A percentile compares a stretch with the other conserved stretches of the same genome.
Evolutionary conservation across 2,329 filamentous ascomycete genomes (phyloP).

Genomic region (Trichoderma brevicompactum): DNA sequence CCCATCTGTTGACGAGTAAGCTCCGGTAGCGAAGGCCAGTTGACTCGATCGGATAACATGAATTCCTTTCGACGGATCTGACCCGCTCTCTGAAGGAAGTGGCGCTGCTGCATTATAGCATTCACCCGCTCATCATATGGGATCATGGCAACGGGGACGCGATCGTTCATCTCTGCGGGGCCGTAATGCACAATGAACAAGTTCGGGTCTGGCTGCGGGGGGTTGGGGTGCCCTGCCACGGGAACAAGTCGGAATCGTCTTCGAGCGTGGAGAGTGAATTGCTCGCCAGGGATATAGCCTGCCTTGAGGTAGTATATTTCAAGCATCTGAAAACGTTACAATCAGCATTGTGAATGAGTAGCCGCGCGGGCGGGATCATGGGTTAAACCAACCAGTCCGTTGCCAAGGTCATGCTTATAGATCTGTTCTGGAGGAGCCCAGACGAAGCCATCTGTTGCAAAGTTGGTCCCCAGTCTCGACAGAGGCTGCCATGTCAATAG

Average conservation of each 20-base stretch:
- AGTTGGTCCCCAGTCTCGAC: constrained; percentile 70
- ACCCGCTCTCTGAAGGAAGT: constrained; percentile 72
- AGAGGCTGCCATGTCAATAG: constrained; percentile 89
- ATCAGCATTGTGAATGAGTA: not conserved
- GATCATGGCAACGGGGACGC: constrained; percentile 70
- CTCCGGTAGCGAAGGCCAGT: constrained; percentile 82
- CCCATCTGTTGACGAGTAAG: constrained; percentile 56
- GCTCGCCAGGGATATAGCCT: constrained; percentile 79
- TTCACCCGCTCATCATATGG: constrained; percentile 66
- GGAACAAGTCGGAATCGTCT: constrained; percentile 83
- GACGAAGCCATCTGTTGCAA: constrained; percentile 89
- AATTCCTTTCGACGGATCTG: constrained; percentile 90
- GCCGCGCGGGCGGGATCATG: too few relatives aligned
- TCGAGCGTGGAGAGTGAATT: constrained; percentile 74
- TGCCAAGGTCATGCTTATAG: constrained; percentile 73
- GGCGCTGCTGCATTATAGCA: constrained; percentile 62
- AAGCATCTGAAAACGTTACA: constrained; percentile 64
- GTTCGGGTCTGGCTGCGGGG: constrained; percentile 74
- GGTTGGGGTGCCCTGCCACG: constrained; percentile 70
- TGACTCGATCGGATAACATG: constrained; percentile 85
- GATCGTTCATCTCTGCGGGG: constrained; percentile 72
- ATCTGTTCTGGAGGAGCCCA: constrained; percentile 83
- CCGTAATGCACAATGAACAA: constrained; percentile 94
- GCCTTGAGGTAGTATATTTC: constrained; percentile 84
- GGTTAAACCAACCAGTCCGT: constrained; percentile 56